These are phyloP conservation scores for Leishmania arabica DNA, from an alignment of 208 protist genomes.

Conservation along the genomic window DNA sequence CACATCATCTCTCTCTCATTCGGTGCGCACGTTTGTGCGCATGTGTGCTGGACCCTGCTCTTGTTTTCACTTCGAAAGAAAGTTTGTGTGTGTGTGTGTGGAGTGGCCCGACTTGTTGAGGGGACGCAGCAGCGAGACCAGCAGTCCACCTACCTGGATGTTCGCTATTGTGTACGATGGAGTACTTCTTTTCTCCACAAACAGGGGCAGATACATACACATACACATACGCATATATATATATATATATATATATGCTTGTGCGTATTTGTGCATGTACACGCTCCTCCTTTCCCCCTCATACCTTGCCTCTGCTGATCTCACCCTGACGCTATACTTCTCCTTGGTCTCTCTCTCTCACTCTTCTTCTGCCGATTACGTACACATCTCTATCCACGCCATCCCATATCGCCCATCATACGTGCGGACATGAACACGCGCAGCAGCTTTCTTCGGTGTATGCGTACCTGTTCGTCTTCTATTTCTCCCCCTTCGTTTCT, in stretches of 20 bases:
- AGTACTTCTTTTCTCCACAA: not conserved
- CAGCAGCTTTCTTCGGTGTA: not conserved
- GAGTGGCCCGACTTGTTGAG: not conserved
- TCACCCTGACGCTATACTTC: not conserved
- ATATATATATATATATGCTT: not conserved
- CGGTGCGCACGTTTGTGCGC: not conserved
- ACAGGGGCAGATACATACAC: not conserved
- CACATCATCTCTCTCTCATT: conserved; percentile 2
- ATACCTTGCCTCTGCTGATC: not conserved
- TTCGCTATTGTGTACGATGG: not conserved
- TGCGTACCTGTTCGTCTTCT: not conserved
- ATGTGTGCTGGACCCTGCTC: not conserved
- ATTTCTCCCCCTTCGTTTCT: not conserved
- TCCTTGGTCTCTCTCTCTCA: not conserved
- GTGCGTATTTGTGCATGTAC: not conserved
- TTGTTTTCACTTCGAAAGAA: not conserved
- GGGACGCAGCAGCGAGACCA: not conserved
- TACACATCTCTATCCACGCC: not conserved
- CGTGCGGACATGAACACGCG: not conserved
- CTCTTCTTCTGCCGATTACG: not conserved
- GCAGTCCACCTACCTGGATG: not conserved
- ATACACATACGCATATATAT: not conserved
- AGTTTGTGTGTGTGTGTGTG: not conserved
- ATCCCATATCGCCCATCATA: not conserved
- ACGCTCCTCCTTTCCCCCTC: not conserved